Evolutionary conservation across 176 grass and related monocot species (phyloP), one percentile per base, ranked within the genome.

Genomic region (Cocos nucifera): DNA sequence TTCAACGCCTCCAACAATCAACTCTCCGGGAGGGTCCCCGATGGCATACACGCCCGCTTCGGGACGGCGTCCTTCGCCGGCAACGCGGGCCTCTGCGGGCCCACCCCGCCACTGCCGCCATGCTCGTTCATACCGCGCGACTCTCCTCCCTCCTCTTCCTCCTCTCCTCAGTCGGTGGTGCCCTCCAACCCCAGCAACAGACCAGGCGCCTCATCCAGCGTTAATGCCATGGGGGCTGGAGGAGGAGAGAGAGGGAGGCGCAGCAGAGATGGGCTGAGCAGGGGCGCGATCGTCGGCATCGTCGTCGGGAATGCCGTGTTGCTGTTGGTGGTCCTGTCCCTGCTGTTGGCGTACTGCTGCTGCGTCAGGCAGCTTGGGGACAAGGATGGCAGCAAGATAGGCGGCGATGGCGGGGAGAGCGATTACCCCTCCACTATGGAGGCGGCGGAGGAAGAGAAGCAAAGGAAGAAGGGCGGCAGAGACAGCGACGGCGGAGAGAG

Each of bases 1-100:
- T 88, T 94, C 61, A 84, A 88, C 58, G 71, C 67, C 27, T 94
- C 89, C 32, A 86, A 89, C 53, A 89, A 95, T 61, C 83, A 95
- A 71, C 82, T 95, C 16, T 83, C 86, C 1, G 80, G 90, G 0
- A 61, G 80, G 77, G 77, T 95, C 28, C 78, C 89, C 5, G 85
- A 85, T 24, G 69, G 73, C 21, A 57, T 86, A 76, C 73, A 74
- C 14, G 55, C 73, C 32, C 86, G 56, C 64, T 91, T 91, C 15
- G 88, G 88, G 2, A 20, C 71, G 27, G 57, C 58, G 32, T 68
- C 83, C 10, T 91, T 85, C 67, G 54, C 65, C 2, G 89, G 85
- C 3, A 89, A 89, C 18, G 75, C 69, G 0, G 82, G 78, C 4
- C 89, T 85, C 4, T 85, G 82, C 15, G 75, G 70, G 16, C 18